Evolutionary conservation across 2,329 filamentous ascomycete species (phyloP).

Genomic region (Trichoderma koningiopsis): DNA sequence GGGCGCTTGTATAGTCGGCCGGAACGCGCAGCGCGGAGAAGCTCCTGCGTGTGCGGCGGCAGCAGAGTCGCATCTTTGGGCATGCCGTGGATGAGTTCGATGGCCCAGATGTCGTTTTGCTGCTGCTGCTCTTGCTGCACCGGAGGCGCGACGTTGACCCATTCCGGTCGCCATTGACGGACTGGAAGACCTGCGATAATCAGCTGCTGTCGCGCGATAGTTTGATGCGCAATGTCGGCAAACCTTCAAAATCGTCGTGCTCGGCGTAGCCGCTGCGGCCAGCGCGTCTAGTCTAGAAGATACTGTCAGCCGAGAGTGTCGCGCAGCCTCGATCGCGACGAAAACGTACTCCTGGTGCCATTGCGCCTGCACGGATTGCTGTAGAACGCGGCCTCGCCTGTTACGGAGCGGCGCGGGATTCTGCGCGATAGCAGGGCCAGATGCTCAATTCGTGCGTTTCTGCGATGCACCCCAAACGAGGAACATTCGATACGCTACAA

Average conservation of each 20-base stretch:
- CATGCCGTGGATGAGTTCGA: slow-evolving; percentile 77
- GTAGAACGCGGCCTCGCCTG: not conserved
- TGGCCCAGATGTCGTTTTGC: slow-evolving; percentile 69
- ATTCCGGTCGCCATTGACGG: slow-evolving; percentile 81
- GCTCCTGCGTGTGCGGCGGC: slow-evolving; percentile 76
- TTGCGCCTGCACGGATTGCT: slow-evolving; percentile 30
- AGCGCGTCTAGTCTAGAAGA: slow-evolving; percentile 55
- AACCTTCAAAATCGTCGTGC: slow-evolving; percentile 64
- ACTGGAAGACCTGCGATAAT: slow-evolving; percentile 73
- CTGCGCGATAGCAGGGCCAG: not conserved
- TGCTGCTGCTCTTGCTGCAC: slow-evolving; percentile 63
- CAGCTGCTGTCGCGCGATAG: slow-evolving; percentile 27
- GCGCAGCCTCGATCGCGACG: not conserved
- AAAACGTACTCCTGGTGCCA: slow-evolving; percentile 45
- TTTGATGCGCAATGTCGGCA: not conserved
- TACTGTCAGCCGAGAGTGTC: slow-evolving; percentile 27
- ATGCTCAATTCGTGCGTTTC: not conserved
- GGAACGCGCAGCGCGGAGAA: slow-evolving; percentile 78
- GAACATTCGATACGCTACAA: not conserved
- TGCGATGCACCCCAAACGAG: not conserved
- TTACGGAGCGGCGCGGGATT: not conserved
- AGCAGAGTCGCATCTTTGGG: slow-evolving; percentile 81
- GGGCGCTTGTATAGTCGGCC: slow-evolving; percentile 75
- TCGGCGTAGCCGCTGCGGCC: slow-evolving; percentile 59
- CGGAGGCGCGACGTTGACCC: slow-evolving; percentile 68